Base-by-base conservation (phyloP, 371 early-diverging fungal species). In the Cokeromyces recurvatus region DNA sequence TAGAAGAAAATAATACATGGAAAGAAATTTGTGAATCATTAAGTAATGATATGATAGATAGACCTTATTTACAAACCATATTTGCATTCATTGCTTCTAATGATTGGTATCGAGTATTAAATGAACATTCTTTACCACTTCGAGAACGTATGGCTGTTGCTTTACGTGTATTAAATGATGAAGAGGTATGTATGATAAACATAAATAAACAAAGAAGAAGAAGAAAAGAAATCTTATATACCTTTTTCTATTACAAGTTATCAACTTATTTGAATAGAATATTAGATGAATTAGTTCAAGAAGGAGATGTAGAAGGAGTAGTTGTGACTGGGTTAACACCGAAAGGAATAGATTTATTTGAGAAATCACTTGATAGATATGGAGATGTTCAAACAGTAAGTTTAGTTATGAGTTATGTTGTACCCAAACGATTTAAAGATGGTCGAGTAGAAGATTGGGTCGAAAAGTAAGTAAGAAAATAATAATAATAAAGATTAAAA, bases 351-450 rank as follows among this genome's bases (percentile, higher is more conserved):
- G 80, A 82, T 35, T 58, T 95, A 37, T 65, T 95, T 45, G 82
- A 85, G 43, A 68, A 71, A 42, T 92, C 87, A 49, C 76, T 95
- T 5, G 87, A 97, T 68, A 63, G 66, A 29, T 90, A 91, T 5
- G 91, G 90, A 0, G 97, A 97, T 62, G 81, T 94, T 21, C 97
- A 97, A 60, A 92, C 94, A 1, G 94, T 87, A 0, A 77, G 85
- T 32, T 53, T 95, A 21, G 68, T 87, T 1, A 64, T 86, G 42
- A 75, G 80, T 14, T 81, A 76, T 44, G 78, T 76, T 23, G 74
- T 81, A 5, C 82, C 82, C 4, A 68, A 73, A 7, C 58, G 76
- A 20, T 82, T 86, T 44, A 66, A 74, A 19, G 89, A 89, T 52
- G 46, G 40, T 5, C 69, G 86, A 15, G 85, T 85, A 0, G 82